Evolutionary conservation across 2,329 filamentous ascomycete genomes (phyloP).

Genomic region (Fusarium chlamydosporum): DNA sequence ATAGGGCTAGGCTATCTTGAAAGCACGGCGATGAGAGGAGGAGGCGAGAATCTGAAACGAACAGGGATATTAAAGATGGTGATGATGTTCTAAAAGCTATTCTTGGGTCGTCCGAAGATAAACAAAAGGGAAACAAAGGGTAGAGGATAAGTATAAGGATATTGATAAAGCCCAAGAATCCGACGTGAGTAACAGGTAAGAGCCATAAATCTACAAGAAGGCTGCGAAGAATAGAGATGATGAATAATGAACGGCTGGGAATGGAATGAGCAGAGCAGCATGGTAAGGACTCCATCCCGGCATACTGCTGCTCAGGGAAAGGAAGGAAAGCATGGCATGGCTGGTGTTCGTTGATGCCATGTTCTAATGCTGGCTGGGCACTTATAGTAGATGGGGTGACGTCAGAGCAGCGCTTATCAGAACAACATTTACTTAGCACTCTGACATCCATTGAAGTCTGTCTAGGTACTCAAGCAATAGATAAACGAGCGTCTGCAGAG

Average conservation of each 20-base stretch:
- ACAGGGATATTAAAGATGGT: constrained; percentile 17
- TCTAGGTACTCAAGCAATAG: not conserved
- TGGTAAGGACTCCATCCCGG: not conserved
- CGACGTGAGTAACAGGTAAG: constrained; percentile 16
- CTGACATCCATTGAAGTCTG: not conserved
- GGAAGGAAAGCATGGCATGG: constrained; percentile 11
- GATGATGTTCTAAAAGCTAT: constrained; percentile 33
- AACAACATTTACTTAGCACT: not conserved
- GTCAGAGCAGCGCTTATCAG: constrained; percentile 17
- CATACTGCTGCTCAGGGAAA: not conserved
- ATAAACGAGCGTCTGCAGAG: not conserved
- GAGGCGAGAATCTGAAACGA: constrained; percentile 37
- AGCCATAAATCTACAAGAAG: constrained; percentile 5
- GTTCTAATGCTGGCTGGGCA: constrained; percentile 9
- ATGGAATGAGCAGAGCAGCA: not conserved
- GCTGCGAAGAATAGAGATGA: constrained; percentile 6
- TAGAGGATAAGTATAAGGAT: constrained; percentile 11
- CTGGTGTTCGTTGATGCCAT: constrained; percentile 15
- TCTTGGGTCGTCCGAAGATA: constrained; percentile 28
- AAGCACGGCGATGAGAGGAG: constrained; percentile 27
- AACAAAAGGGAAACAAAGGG: constrained; percentile 20
- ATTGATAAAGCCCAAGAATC: constrained; percentile 13
- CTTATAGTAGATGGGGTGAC: constrained; percentile 19
- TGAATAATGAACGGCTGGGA: not conserved
- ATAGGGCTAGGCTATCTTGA: constrained; percentile 35